Evolutionary conservation across 257 asterid species (phyloP).

Genomic region (Fraxinus quadrangulata): DNA sequence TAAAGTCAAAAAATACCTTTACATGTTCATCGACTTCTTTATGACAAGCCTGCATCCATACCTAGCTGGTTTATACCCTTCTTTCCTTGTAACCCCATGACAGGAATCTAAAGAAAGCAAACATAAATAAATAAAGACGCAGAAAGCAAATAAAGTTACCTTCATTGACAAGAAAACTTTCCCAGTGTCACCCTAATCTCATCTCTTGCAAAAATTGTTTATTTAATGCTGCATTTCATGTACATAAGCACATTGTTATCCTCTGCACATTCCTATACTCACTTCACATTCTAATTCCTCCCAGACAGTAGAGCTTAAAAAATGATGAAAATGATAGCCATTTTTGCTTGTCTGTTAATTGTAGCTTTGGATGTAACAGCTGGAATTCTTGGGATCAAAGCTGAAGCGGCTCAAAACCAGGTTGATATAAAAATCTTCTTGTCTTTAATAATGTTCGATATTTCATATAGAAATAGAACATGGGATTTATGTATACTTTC

Average conservation of each 20-base stretch:
- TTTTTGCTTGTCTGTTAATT: slow-evolving; percentile 63
- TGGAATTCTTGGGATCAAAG: slow-evolving; percentile 75
- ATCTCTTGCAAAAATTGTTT: slow-evolving; percentile 8
- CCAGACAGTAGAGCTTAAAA: not conserved
- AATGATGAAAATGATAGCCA: slow-evolving; percentile 59
- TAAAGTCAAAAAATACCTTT: not conserved
- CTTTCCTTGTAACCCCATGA: slow-evolving; percentile 48
- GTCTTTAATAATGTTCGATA: not conserved
- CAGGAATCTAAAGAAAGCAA: slow-evolving; percentile 24
- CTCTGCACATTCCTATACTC: not conserved
- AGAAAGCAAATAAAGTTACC: slow-evolving; percentile 49
- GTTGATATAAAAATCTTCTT: slow-evolving; percentile 25
- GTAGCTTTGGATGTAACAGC: slow-evolving; percentile 70
- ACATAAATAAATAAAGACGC: slow-evolving; percentile 17
- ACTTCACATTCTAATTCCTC: not conserved
- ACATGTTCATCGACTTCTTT: not conserved
- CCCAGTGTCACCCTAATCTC: slow-evolving; percentile 20
- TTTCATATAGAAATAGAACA: not conserved
- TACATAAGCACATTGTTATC: not conserved
- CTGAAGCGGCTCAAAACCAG: slow-evolving; percentile 82
- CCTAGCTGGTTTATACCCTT: slow-evolving; percentile 62
- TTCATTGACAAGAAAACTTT: slow-evolving; percentile 50
- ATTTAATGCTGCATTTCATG: not conserved
- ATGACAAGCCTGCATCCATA: slow-evolving; percentile 20
- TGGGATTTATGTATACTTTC: not conserved